Evolutionary conservation across 805 yeast genomes (phyloP), one percentile per base, ranked within the genome.

Genomic region (Ogataea minuta): DNA sequence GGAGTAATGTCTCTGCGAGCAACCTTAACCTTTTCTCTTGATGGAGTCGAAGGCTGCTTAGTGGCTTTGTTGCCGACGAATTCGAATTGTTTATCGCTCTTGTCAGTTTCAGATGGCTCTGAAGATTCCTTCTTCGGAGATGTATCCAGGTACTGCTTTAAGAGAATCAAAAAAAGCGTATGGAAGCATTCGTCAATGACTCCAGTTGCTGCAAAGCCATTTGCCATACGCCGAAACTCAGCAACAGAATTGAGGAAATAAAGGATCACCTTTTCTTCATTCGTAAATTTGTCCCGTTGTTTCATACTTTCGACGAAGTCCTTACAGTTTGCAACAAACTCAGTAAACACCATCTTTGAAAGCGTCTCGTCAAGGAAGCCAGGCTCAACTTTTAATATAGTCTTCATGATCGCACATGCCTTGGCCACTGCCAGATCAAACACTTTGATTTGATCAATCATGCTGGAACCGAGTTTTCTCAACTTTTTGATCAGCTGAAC

Each of bases 131-230:
- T 25, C 27, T 31, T 34, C 23, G 25, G 43, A 7, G 29, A 33
- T 0, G 12, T 12, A 31, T 47, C 37, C 30, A 52, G 34, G 35
- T 29, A 62, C 6, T 56, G 51, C 8, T 45, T 32, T 31, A 60
- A 82, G 7, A 83, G 54, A 38, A 66, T 67, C 53, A 86, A 60
- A 51, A 71, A 87, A 0, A 83, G 56, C 6, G 81, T 72, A 24
- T 80, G 79, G 44, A 76, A 76, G 0, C 86, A 74, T 46, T 86
- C 93, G 58, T 86, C 95, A 39, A 84, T 74, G 25, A 74, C 59
- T 0, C 87, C 77, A 0, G 93, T 84, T 3, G 93, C 79, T 0
- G 89, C 91, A 57, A 81, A 81, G 0, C 95, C 95, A 56, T 82
- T 84, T 44, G 88, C 86, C 62, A 83, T 70, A 43, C 82, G 74